phyloP scores from a whole-genome alignment of 331 rosid species.

The Ulmus americana region DNA sequence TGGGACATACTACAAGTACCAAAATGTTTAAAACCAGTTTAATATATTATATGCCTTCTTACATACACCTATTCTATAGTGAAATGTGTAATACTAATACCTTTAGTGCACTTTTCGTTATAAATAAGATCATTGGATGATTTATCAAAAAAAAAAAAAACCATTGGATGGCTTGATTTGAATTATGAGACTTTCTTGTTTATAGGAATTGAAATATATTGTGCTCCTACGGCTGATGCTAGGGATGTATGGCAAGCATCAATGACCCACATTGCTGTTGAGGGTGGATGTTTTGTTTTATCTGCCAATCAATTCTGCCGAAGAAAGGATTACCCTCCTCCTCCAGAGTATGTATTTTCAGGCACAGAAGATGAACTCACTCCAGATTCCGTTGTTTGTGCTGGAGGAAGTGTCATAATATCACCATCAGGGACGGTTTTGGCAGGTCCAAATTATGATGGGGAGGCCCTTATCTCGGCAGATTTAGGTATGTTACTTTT shows the following conservation, averaged over 20 bases:
- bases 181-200: constrained; percentile 8
- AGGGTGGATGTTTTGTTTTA: constrained; percentile 93
- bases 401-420: constrained; percentile 89
- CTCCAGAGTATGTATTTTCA: constrained; percentile 70
- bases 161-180: background rate
- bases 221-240: constrained; percentile 90
- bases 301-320: constrained; percentile 89
- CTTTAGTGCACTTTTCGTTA: background rate
- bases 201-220: constrained; percentile 83
- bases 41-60: background rate
- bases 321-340: constrained; percentile 80
- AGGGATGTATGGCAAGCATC: constrained; percentile 88
- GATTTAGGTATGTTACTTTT: constrained; percentile 63
- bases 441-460: constrained; percentile 89
- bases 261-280: constrained; percentile 81
- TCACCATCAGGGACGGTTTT: constrained; percentile 82
- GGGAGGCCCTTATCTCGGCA: constrained; percentile 82
- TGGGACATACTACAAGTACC: no score
- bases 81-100: background rate
- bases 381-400: constrained; percentile 84
- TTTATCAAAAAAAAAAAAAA: no score
- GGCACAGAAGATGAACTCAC: constrained; percentile 65
- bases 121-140: no score
- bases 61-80: background rate
- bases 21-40: constrained; percentile 1